Conservation (phyloP, 805 yeast species). For the Lipomyces lipofer region DNA sequence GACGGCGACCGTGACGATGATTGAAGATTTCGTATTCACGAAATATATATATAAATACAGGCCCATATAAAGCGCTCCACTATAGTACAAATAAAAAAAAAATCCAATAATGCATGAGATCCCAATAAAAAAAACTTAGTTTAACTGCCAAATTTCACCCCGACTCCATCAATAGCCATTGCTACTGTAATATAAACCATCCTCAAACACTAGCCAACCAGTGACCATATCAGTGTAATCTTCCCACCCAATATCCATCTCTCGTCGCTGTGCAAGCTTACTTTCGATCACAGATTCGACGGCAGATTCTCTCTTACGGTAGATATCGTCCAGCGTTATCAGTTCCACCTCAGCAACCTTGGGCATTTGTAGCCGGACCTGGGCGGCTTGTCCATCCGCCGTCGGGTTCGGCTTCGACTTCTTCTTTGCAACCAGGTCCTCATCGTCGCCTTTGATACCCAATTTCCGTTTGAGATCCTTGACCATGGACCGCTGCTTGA, state of each 20-base stretch:
- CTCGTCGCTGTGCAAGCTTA: constrained; percentile 67
- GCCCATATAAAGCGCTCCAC: no score
- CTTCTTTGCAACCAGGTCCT: constrained; percentile 75
- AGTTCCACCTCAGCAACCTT: constrained; percentile 92
- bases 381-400: constrained; percentile 15
- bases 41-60: no score
- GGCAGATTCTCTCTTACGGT: constrained; percentile 72
- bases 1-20: no score
- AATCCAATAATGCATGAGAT: no score
- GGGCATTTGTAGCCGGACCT: constrained; percentile 49
- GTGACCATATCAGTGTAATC: constrained; percentile 44
- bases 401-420: constrained; percentile 39
- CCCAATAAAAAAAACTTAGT: no score
- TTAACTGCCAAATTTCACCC: no score
- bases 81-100: no score
- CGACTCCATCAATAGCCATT: background rate
- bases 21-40: no score
- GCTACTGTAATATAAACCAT: background rate
- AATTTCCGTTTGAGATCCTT: constrained; percentile 73
- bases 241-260: constrained; percentile 71
- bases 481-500: constrained; percentile 68
- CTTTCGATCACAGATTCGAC: constrained; percentile 84
- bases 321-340: constrained; percentile 73
- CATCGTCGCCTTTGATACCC: constrained; percentile 81
- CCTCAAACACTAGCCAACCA: constrained; percentile 22